phyloP scores from a whole-genome alignment of 176 grass and related monocot species.

The Oryza coarctata region DNA sequence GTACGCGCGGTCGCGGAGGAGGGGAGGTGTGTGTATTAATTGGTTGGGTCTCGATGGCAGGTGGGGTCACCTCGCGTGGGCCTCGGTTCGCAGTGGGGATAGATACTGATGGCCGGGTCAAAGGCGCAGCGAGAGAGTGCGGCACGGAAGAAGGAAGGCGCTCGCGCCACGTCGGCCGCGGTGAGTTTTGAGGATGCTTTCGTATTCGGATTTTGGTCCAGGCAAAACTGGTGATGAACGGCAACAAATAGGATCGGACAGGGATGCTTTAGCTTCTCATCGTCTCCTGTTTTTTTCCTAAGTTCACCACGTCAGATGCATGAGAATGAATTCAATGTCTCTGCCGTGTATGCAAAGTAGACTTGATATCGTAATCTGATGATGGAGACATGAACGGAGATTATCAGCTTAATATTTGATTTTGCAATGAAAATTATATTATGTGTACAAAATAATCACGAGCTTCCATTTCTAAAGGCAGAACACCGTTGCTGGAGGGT shows the following conservation, averaged over 20 bases:
- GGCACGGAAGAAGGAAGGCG: constrained; percentile 37
- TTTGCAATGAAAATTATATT: background rate
- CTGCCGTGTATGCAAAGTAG: background rate
- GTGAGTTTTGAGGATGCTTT: background rate
- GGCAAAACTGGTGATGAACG: background rate
- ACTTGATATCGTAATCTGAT: background rate
- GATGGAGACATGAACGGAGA: background rate
- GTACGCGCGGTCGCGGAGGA: background rate
- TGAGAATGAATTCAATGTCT: background rate
- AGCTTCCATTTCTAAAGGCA: background rate
- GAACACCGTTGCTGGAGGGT: background rate
- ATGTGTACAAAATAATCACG: background rate
- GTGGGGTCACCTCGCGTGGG: background rate
- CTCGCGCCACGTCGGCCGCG: constrained; percentile 25
- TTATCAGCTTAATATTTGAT: background rate
- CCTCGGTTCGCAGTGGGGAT: background rate
- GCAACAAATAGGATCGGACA: background rate
- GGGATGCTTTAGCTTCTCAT: background rate
- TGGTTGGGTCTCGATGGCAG: background rate
- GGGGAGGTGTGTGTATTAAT: background rate
- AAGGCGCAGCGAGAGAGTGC: constrained; percentile 23
- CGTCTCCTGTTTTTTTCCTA: background rate
- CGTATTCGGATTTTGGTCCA: background rate
- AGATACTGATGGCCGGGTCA: background rate
- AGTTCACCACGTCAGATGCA: background rate